These are phyloP conservation scores for Aspergillus uvarum DNA, from an alignment of 2,329 filamentous ascomycete genomes.

Conservation along the genomic window DNA sequence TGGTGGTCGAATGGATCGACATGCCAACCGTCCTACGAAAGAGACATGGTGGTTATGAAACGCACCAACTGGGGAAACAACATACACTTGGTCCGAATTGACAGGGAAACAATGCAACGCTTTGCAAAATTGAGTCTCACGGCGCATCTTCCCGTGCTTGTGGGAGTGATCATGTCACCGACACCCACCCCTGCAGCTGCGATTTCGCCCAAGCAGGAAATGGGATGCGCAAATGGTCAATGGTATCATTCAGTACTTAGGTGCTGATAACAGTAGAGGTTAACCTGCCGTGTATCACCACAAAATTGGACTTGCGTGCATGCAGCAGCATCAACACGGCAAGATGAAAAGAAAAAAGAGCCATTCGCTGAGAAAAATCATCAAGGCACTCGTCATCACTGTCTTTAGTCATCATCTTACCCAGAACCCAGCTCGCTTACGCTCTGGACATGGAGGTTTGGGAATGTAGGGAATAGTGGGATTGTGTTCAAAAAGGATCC, in stretches of 20 bases:
- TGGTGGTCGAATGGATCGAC: background rate
- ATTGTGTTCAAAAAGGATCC: constrained; percentile 9
- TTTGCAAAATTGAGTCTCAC: background rate
- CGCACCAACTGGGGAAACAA: background rate
- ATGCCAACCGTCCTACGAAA: constrained; percentile 1
- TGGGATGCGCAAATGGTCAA: background rate
- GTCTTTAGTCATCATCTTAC: constrained; percentile 25
- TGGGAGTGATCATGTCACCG: background rate
- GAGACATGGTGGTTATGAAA: background rate
- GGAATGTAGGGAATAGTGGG: background rate
- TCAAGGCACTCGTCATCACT: constrained; percentile 24
- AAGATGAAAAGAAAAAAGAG: background rate
- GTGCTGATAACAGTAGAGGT: constrained; percentile 4
- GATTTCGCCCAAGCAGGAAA: background rate
- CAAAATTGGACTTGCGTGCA: constrained; percentile 1
- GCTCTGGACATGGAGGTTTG: constrained; percentile 8
- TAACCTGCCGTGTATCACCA: constrained; percentile 2
- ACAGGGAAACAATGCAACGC: background rate
- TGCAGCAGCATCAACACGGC: background rate
- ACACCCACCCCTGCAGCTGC: background rate
- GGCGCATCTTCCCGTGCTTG: background rate
- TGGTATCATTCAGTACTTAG: background rate
- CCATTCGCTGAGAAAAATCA: constrained; percentile 19
- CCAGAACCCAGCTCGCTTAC: constrained; percentile 10
- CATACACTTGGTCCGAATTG: background rate